These are phyloP conservation scores for Starmerella tilneyi DNA, from an alignment of 805 yeast species.

Conservation along the genomic window DNA sequence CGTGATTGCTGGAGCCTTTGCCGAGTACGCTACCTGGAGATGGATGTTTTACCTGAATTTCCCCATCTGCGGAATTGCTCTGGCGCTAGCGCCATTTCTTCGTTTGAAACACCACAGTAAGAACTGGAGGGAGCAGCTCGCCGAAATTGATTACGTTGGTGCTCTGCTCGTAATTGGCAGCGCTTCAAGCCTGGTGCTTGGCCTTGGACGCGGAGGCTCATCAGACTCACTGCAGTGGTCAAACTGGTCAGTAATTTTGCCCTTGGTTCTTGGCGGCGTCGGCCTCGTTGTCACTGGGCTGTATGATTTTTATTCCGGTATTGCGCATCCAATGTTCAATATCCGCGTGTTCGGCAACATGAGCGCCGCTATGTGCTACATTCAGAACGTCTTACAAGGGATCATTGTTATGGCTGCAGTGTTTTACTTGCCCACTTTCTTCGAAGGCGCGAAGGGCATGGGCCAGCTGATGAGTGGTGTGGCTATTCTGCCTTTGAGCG, in stretches of 20 bases:
- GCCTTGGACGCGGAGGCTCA: conserved; percentile 46
- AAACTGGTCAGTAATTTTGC: conserved; percentile 43
- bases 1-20: conserved; percentile 54
- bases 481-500: conserved; percentile 37
- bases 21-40: conserved; percentile 54
- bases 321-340: conserved; percentile 41
- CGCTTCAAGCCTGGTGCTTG: conserved; percentile 39
- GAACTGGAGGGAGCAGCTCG: conserved; percentile 33
- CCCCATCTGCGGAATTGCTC: conserved; percentile 51
- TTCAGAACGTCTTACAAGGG: conserved; percentile 36
- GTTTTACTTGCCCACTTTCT: conserved; percentile 39
- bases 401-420: conserved; percentile 29
- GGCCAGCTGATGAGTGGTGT: conserved; percentile 41
- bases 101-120: conserved; percentile 30
- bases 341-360: conserved; percentile 34
- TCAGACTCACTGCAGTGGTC: conserved; percentile 40
- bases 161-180: conserved; percentile 37
- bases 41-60: conserved; percentile 68
- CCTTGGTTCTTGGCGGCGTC: conserved; percentile 39
- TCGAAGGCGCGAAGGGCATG: conserved; percentile 39
- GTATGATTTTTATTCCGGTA: conserved; percentile 26
- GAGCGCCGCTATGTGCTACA: conserved; percentile 34
- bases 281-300: conserved; percentile 32
- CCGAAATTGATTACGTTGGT: conserved; percentile 43
- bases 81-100: conserved; percentile 33